phyloP scores from a whole-genome alignment of 805 yeast genomes.

The Candida coquimbonensis region DNA sequence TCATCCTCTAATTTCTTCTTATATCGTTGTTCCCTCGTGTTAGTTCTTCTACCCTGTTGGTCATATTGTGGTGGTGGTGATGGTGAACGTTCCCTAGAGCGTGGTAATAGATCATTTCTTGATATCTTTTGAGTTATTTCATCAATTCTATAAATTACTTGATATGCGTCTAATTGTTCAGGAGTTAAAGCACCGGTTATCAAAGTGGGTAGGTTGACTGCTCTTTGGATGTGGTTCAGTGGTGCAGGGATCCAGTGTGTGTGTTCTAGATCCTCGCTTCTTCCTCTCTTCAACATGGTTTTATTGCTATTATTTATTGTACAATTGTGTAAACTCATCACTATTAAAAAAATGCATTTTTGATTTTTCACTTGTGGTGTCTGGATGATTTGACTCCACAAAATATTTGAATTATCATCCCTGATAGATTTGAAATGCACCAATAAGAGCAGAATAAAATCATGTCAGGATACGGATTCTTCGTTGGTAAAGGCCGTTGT shows the following conservation, averaged over 20 bases:
- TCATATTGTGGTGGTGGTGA: slow-evolving; percentile 95
- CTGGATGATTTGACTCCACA: not conserved
- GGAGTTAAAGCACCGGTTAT: slow-evolving; percentile 47
- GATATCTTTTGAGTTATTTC: slow-evolving; percentile 64
- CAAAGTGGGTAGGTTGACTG: slow-evolving; percentile 30
- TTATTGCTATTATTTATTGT: too few relatives aligned
- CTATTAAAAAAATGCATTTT: too few relatives aligned
- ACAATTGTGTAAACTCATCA: too few relatives aligned
- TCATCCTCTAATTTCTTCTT: slow-evolving; percentile 64
- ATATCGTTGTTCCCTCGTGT: slow-evolving; percentile 71
- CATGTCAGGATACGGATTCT: slow-evolving; percentile 32
- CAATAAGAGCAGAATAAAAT: too few relatives aligned
- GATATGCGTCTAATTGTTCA: slow-evolving; percentile 78
- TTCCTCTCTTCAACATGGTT: not conserved
- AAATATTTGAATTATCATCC: too few relatives aligned
- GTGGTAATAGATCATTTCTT: slow-evolving; percentile 41
- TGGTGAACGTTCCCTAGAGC: slow-evolving; percentile 50
- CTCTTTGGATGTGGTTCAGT: slow-evolving; percentile 8
- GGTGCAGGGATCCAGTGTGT: slow-evolving; percentile 4
- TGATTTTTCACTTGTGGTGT: not conserved
- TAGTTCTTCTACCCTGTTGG: slow-evolving; percentile 70
- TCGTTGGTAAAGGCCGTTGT: slow-evolving; percentile 41
- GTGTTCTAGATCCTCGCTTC: not conserved
- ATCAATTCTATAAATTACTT: slow-evolving; percentile 63
- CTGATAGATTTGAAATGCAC: too few relatives aligned